phyloP scores from a whole-genome alignment of 2,329 filamentous ascomycete species.

The Trichoderma sp. region DNA sequence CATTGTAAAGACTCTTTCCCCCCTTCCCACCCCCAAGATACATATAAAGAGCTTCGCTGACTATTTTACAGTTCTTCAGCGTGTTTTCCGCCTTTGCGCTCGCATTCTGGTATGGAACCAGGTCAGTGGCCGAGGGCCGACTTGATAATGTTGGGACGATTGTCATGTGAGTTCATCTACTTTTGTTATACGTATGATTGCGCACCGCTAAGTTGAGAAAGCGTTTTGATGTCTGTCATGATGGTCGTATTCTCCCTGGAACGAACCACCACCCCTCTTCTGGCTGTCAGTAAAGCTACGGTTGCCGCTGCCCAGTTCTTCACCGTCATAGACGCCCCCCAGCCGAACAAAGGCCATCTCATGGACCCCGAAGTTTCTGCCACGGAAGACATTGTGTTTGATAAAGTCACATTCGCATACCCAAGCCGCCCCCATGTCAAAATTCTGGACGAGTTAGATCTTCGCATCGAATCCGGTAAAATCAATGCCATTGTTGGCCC shows the following conservation, averaged over 20 bases:
- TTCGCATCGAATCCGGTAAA: slow-evolving; percentile 60
- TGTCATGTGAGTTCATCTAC: slow-evolving; percentile 44
- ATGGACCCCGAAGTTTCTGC: slow-evolving; percentile 38
- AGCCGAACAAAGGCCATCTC: slow-evolving; percentile 35
- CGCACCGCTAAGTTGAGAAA: slow-evolving; percentile 22
- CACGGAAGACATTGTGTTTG: slow-evolving; percentile 46
- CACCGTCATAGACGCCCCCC: slow-evolving; percentile 49
- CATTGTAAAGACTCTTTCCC: slow-evolving; percentile 35
- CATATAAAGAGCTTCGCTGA: slow-evolving; percentile 18
- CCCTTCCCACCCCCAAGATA: neutral
- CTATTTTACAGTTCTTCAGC: slow-evolving; percentile 46
- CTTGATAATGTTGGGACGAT: slow-evolving; percentile 52
- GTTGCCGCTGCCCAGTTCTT: slow-evolving; percentile 59
- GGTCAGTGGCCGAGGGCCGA: slow-evolving; percentile 44
- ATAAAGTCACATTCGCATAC: slow-evolving; percentile 69
- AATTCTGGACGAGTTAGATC: slow-evolving; percentile 57
- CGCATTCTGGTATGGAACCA: slow-evolving; percentile 61
- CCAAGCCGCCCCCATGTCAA: slow-evolving; percentile 62
- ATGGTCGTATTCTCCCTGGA: slow-evolving; percentile 56
- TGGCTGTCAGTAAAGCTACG: slow-evolving; percentile 56
- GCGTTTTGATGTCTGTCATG: slow-evolving; percentile 56
- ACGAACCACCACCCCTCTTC: slow-evolving; percentile 54
- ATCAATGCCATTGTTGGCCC: slow-evolving; percentile 72
- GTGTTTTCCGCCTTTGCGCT: slow-evolving; percentile 53
- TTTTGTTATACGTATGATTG: neutral